A percentile compares a stretch with the other conserved stretches of the same genome.
phyloP scores from a whole-genome alignment of 176 grass and related monocot genomes.

The Puccinellia tenuiflora region DNA sequence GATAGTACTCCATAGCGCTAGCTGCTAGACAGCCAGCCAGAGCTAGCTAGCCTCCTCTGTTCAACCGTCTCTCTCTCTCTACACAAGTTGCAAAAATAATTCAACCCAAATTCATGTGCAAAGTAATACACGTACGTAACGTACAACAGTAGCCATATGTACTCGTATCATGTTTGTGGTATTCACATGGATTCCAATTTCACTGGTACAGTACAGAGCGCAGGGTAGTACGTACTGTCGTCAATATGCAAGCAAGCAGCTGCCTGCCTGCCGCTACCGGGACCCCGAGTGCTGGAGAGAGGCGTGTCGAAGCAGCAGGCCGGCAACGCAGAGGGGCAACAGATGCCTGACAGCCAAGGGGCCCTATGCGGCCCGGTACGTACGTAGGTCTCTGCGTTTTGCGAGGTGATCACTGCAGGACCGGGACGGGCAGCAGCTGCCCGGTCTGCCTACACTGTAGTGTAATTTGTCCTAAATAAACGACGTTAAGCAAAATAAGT shows the following conservation, averaged over 20 bases:
- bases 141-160: background rate
- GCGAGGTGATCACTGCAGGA: background rate
- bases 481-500: no score
- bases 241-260: background rate
- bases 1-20: background rate
- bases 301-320: background rate
- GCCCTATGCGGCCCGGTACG: background rate
- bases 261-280: background rate
- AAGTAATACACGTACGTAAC: no score
- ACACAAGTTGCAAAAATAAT: no score
- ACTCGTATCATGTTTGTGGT: background rate
- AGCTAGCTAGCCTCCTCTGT: background rate
- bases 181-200: background rate
- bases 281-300: background rate
- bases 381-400: background rate
- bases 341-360: background rate
- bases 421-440: background rate
- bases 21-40: background rate
- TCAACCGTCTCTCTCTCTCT: no score
- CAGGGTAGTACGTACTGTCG: no score
- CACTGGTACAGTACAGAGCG: background rate
- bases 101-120: no score
- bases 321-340: background rate
- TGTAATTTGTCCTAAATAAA: no score
- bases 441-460: no score